These are phyloP conservation scores for Diaporthe amygdali DNA, from an alignment of 2,329 filamentous ascomycete genomes.

Conservation along the genomic window DNA sequence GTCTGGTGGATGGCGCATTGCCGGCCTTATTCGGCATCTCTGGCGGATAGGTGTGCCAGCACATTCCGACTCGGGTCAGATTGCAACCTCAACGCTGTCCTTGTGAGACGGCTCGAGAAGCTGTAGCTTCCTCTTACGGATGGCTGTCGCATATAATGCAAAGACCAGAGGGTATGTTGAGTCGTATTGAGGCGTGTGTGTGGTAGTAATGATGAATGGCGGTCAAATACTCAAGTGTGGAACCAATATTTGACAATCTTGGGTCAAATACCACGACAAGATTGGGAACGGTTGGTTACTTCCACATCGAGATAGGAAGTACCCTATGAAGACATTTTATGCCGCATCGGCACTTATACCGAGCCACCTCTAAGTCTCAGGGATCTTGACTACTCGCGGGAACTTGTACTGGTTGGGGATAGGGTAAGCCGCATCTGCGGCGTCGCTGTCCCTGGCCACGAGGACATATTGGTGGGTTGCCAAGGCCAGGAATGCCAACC, in stretches of 20 bases:
- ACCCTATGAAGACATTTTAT: not conserved
- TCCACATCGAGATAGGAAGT: not conserved
- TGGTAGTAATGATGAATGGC: conserved; percentile 2
- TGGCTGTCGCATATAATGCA: not conserved
- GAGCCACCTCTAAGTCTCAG: not conserved
- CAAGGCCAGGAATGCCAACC: conserved; percentile 1
- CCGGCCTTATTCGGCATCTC: not conserved
- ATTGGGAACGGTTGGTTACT: not conserved
- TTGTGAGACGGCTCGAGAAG: not conserved
- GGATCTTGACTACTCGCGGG: not conserved
- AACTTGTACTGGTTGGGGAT: not conserved
- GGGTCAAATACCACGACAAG: not conserved
- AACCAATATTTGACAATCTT: not conserved
- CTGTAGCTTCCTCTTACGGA: not conserved
- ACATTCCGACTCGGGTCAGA: conserved; percentile 1
- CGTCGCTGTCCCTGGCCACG: not conserved
- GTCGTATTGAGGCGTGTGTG: not conserved
- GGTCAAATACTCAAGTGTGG: not conserved
- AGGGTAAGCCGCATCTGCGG: not conserved
- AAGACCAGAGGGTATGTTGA: not conserved
- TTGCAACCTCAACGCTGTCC: not conserved
- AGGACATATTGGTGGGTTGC: conserved; percentile 9
- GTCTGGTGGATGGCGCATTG: not conserved
- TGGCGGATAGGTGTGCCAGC: not conserved
- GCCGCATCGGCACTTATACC: not conserved